Conservation (phyloP, 192 early-diverging fungal genomes). For the Cladochytrium replicatum region DNA sequence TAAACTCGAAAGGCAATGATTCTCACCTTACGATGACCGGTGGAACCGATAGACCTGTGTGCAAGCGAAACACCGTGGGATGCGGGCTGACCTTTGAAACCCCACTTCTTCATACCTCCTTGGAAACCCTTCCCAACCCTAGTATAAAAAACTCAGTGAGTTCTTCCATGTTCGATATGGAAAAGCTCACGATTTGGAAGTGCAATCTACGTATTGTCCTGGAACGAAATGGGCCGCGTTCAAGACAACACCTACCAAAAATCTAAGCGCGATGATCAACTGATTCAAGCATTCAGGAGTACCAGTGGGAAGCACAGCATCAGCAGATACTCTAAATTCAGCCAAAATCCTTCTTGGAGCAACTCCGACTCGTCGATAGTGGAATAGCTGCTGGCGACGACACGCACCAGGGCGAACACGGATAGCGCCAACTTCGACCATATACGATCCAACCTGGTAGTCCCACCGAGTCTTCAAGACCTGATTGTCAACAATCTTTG, state of each 20-base stretch:
- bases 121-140: slow-evolving; percentile 90
- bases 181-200: slow-evolving; percentile 60
- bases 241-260: slow-evolving; percentile 35
- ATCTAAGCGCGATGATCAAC: not conserved
- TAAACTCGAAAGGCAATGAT: slow-evolving; percentile 8
- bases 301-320: slow-evolving; percentile 76
- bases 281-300: not conserved
- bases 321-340: slow-evolving; percentile 75
- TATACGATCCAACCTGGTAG: slow-evolving; percentile 21
- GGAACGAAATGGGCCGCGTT: slow-evolving; percentile 82
- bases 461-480: slow-evolving; percentile 32
- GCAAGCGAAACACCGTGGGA: slow-evolving; percentile 88
- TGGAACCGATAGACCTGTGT: slow-evolving; percentile 82
- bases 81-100: slow-evolving; percentile 82
- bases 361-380: slow-evolving; percentile 61
- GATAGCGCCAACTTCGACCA: slow-evolving; percentile 37
- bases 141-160: not conserved
- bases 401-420: slow-evolving; percentile 37
- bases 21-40: slow-evolving; percentile 64
- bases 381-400: slow-evolving; percentile 63
- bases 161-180: slow-evolving; percentile 5
- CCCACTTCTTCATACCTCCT: slow-evolving; percentile 96
- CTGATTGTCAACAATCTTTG: slow-evolving; percentile 32
- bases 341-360: slow-evolving; percentile 67
- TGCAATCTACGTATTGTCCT: slow-evolving; percentile 91